Conservation (phyloP, 768 basidiomycete species). For the Kwoniella mangroviensis region DNA sequence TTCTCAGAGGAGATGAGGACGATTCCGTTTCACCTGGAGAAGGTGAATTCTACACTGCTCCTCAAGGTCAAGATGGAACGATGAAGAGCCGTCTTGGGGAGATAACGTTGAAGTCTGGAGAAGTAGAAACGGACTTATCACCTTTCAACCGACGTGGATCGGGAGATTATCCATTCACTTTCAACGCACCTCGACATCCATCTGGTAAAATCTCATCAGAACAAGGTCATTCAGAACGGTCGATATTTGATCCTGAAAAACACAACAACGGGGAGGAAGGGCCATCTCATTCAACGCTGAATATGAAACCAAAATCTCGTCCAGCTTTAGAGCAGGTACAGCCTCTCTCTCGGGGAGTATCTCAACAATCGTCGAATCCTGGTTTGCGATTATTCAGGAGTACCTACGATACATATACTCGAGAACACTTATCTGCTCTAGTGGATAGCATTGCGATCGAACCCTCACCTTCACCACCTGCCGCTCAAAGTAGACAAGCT, state of each 20-base stretch:
- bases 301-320: constrained; percentile 8
- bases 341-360: constrained; percentile 10
- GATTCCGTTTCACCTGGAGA: background rate
- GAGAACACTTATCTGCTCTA: constrained; percentile 89
- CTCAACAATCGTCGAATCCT: constrained; percentile 25
- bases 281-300: constrained; percentile 25
- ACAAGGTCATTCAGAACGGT: background rate
- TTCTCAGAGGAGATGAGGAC: constrained; percentile 12
- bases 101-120: constrained; percentile 28
- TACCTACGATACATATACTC: constrained; percentile 94
- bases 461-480: constrained; percentile 42
- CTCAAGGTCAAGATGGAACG: constrained; percentile 11
- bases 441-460: constrained; percentile 85
- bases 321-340: constrained; percentile 2
- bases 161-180: constrained; percentile 41
- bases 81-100: constrained; percentile 15
- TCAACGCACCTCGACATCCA: constrained; percentile 31
- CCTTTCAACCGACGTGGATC: constrained; percentile 35
- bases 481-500: constrained; percentile 15
- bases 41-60: constrained; percentile 15
- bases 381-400: constrained; percentile 74
- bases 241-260: constrained; percentile 20
- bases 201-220: constrained; percentile 13
- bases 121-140: constrained; percentile 40
- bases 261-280: constrained; percentile 10